phyloP scores from a whole-genome alignment of 352 stramenopile genomes.

The Globisporangium echinulatum region DNA sequence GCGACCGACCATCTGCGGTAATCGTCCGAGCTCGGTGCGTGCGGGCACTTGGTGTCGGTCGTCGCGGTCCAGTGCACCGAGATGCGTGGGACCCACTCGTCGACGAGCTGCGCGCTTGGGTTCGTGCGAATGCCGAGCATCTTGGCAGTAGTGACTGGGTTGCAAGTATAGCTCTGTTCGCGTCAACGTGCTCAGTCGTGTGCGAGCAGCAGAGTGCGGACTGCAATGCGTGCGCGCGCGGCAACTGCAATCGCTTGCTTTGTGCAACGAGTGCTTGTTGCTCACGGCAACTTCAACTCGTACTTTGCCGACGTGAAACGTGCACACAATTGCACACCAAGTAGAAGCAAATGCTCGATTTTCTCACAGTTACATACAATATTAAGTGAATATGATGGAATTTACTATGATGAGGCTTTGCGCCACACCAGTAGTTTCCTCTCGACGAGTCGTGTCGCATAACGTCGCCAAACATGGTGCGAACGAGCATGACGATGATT shows the following conservation, averaged over 20 bases:
- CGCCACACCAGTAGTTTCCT: too few species aligned
- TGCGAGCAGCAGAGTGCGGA: slow-evolving; percentile 1
- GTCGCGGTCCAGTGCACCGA: slow-evolving; percentile 38
- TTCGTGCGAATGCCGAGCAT: neutral
- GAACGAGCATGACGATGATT: too few species aligned
- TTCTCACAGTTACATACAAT: neutral
- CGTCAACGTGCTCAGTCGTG: neutral
- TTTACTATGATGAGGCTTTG: too few species aligned
- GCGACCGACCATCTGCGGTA: slow-evolving; percentile 44
- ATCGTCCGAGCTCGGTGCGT: slow-evolving; percentile 38
- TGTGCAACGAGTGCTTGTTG: neutral
- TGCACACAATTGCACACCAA: neutral
- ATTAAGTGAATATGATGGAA: neutral
- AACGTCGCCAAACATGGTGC: too few species aligned
- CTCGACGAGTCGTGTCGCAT: too few species aligned
- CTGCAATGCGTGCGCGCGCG: neutral
- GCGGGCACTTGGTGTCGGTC: slow-evolving; percentile 28
- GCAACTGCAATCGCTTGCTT: too few species aligned
- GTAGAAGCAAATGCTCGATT: neutral
- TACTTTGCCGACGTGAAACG: neutral
- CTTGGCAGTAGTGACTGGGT: neutral
- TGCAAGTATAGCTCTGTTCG: neutral
- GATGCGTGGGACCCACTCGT: slow-evolving; percentile 21
- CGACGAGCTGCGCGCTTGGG: slow-evolving; percentile 2
- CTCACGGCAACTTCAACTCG: slow-evolving; percentile 11